These are phyloP conservation scores for Cyberlindnera euphorbiiphila DNA, from an alignment of 805 yeast species.

Conservation along the genomic window DNA sequence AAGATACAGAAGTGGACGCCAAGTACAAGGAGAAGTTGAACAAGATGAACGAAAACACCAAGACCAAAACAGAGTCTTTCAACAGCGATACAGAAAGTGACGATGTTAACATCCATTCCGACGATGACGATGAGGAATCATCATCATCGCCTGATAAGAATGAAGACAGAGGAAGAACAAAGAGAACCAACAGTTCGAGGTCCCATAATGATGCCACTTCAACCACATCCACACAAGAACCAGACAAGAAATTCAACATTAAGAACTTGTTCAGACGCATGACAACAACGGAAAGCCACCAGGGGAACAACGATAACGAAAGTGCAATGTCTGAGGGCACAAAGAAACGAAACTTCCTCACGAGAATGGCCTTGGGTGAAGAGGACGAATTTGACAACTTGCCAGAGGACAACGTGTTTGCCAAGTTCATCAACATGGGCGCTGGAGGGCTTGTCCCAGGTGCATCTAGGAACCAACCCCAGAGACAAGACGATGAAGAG, in stretches of 20 bases:
- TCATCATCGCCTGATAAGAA: not conserved
- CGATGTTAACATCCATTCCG: conserved; percentile 24
- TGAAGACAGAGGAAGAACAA: not conserved
- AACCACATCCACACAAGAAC: not conserved
- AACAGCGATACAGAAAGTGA: conserved; percentile 21
- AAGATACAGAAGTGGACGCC: conserved; percentile 8
- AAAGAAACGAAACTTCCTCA: conserved; percentile 11
- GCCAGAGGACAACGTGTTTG: conserved; percentile 27
- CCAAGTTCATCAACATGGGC: conserved; percentile 30
- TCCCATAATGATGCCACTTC: conserved; percentile 1
- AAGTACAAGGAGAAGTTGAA: conserved; percentile 20
- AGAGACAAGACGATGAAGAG: conserved; percentile 34
- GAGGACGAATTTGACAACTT: conserved; percentile 22
- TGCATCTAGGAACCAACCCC: conserved; percentile 22
- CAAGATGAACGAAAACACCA: conserved; percentile 15
- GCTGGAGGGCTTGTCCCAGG: conserved; percentile 37
- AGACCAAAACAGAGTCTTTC: conserved; percentile 18
- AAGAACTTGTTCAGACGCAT: conserved; percentile 21
- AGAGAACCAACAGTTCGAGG: not conserved
- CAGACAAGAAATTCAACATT: conserved; percentile 11
- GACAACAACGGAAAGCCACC: conserved; percentile 8
- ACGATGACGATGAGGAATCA: conserved; percentile 5
- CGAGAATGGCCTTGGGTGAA: conserved; percentile 20
- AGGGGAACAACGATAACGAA: conserved; percentile 3
- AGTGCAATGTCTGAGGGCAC: conserved; percentile 8